Evolutionary conservation across 306 rosid species (phyloP), one percentile per base, ranked within the genome.

Genomic region (Dicorynia guianensis): DNA sequence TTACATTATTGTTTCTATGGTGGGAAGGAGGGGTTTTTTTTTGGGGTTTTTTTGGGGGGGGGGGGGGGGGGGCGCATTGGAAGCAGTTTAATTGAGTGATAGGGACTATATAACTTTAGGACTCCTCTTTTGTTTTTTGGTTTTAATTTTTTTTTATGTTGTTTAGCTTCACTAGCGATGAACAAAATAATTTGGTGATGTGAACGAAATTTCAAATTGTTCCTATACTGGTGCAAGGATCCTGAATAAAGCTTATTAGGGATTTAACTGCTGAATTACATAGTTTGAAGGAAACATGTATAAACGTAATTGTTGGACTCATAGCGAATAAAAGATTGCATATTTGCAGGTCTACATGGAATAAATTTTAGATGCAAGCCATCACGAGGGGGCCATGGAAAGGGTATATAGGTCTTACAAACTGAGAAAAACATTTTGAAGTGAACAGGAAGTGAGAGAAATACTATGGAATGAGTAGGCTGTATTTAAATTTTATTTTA

Each of bases 311-410:
- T 64, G 20, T 76, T 57, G 44, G 49, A 35, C 57, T 54, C 60
- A 43, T 8, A 63, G 60, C 34, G 15, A 53, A 15, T 59, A 62
- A 44, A n/a, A 46, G 39, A 19, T 75, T 63, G 20, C 5, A 66
- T n/a, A n/a, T 72, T 75, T 63, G 20, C 5, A 66, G 19, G 19
- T 72, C 15, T 62, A 35, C 36, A 72, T 25, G 69, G 4, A 53
- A 67, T 72, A n/a, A n/a, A 43, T 47, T 47, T 43, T n/a, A 13
- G 53, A 11, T 8, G 46, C 62, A 69, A 14, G 13, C 35, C 38
- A 9, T 48, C n/a, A 11, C 66, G 8, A 49, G 25, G 25, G n/a
- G 20, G 54, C 53, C 63, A 39, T 4, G 48, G 8, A 66, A 44
- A 56, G 49, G 17, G 25, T 13, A 15, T 69, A 55, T 54, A 54